A percentile compares a stretch with the other conserved stretches of the same genome.
Evolutionary conservation across 306 rosid species (phyloP).

Genomic region (Fagus sylvatica): DNA sequence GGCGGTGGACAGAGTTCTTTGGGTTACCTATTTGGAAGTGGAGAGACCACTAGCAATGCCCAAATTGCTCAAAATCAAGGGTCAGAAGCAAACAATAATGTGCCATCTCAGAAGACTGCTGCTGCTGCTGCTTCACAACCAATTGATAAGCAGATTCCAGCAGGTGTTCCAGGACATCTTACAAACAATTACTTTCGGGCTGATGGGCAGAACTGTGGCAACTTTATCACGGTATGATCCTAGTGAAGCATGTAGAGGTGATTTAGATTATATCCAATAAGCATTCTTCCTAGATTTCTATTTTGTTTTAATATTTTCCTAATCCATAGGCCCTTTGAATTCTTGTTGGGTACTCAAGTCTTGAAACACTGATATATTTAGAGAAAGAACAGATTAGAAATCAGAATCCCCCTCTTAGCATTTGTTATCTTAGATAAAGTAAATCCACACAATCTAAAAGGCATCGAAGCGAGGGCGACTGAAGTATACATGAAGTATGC

Average conservation of each 20-base stretch:
- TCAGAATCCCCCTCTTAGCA: not conserved
- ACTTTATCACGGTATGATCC: slow-evolving; percentile 75
- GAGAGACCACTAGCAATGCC: slow-evolving; percentile 42
- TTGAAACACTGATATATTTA: not conserved
- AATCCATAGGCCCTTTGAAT: not conserved
- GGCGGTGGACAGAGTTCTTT: slow-evolving; percentile 90
- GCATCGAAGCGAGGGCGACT: not conserved
- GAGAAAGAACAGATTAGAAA: not conserved
- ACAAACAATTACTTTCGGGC: slow-evolving; percentile 76
- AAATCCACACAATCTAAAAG: not conserved
- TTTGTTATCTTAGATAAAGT: not conserved
- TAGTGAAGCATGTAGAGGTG: not conserved
- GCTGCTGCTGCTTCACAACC: slow-evolving; percentile 38
- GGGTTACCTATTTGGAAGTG: slow-evolving; percentile 78
- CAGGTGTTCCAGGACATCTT: slow-evolving; percentile 67
- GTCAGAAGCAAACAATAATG: slow-evolving; percentile 27
- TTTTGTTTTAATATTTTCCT: not conserved
- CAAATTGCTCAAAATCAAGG: slow-evolving; percentile 27
- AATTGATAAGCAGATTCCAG: slow-evolving; percentile 48
- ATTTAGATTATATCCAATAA: not conserved
- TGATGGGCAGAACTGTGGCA: slow-evolving; percentile 92
- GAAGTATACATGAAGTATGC: too few relatives aligned
- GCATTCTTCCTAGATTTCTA: too few relatives aligned
- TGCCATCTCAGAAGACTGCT: slow-evolving; percentile 23
- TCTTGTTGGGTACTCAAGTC: not conserved